Conservation (phyloP, 78 protist genomes). For the Chrysochromulina tobinii region DNA sequence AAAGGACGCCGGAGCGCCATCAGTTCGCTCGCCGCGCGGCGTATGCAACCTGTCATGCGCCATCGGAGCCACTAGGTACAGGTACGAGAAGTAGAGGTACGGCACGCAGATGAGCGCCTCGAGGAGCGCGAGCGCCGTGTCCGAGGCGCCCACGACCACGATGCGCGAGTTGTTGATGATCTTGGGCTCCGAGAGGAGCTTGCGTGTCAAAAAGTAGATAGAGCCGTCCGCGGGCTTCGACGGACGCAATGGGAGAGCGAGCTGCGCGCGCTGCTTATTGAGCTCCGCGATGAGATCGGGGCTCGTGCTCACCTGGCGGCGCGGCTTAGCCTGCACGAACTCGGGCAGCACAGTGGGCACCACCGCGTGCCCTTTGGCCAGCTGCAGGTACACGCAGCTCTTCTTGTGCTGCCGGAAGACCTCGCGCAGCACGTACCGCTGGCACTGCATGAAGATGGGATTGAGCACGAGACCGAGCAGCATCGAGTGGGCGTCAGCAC, state of each 20-base stretch:
- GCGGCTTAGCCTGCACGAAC: background rate
- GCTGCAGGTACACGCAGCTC: background rate
- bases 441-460: background rate
- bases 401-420: background rate
- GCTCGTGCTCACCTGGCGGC: background rate
- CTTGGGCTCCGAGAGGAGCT: conserved; percentile 33
- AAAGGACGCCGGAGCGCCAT: background rate
- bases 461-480: background rate
- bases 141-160: conserved; percentile 45
- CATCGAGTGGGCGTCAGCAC: background rate
- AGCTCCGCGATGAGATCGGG: too few species aligned
- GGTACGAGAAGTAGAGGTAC: conserved; percentile 9
- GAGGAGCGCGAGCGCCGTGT: background rate
- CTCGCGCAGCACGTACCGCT: background rate
- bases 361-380: background rate
- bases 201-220: conserved; percentile 9
- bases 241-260: too few species aligned
- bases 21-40: background rate
- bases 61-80: conserved; percentile 19
- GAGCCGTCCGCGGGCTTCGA: background rate
- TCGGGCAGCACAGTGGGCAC: background rate
- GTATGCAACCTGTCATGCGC: background rate
- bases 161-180: background rate
- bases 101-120: conserved; percentile 8
- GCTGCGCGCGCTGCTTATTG: background rate